Evolutionary conservation across 805 yeast species (phyloP).

Genomic region (Wickerhamomyces chaumierensis): DNA sequence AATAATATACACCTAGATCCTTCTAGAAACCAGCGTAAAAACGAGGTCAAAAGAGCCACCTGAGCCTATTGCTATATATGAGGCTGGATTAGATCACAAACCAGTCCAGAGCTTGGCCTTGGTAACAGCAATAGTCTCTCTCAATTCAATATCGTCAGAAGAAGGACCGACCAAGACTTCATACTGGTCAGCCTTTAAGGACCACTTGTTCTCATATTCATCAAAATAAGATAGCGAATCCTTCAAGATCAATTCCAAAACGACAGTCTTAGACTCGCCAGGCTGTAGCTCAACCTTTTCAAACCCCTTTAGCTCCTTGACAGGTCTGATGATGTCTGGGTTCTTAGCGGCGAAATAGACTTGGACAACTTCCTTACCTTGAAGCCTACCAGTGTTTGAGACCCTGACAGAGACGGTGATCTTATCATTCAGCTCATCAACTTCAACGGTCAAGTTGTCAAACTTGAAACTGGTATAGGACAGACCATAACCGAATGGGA

Average conservation of each 20-base stretch:
- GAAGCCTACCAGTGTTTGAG: slow-evolving; percentile 33
- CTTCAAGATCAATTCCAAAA: slow-evolving; percentile 28
- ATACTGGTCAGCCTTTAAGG: slow-evolving; percentile 38
- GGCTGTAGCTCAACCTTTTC: slow-evolving; percentile 35
- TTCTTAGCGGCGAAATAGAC: slow-evolving; percentile 31
- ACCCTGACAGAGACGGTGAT: slow-evolving; percentile 26
- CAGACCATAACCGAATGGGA: slow-evolving; percentile 55
- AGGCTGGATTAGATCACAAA: no score
- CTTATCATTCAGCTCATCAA: slow-evolving; percentile 17
- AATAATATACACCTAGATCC: no score
- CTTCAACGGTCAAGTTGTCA: slow-evolving; percentile 19
- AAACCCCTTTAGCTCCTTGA: slow-evolving; percentile 52
- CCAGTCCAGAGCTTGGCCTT: slow-evolving; percentile 15
- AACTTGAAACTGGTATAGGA: slow-evolving; percentile 43
- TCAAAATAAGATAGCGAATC: slow-evolving; percentile 46
- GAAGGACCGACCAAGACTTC: slow-evolving; percentile 35
- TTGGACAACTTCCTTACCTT: slow-evolving; percentile 47
- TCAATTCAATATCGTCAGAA: slow-evolving; percentile 19
- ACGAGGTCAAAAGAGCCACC: no score
- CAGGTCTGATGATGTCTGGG: slow-evolving; percentile 33
- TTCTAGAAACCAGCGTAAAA: no score
- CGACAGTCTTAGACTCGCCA: slow-evolving; percentile 29
- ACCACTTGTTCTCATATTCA: slow-evolving; percentile 37
- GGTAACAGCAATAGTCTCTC: slow-evolving; percentile 12
- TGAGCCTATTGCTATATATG: no score